Evolutionary conservation across 1,284 basidiomycete species (phyloP).

Genomic region (Tausonia pullulans): DNA sequence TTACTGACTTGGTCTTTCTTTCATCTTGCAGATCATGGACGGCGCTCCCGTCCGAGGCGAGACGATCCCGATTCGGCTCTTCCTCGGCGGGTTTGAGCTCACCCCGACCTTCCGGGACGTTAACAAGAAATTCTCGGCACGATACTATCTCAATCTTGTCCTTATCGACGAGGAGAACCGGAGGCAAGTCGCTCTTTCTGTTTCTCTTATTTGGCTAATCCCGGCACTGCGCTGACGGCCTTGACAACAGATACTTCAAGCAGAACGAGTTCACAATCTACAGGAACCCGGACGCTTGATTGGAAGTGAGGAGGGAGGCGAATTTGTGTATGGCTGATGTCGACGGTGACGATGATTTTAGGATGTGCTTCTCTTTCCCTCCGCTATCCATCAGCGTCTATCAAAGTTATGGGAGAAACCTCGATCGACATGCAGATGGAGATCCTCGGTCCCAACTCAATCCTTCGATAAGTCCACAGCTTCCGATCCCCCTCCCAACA

Average conservation of each 20-base stretch:
- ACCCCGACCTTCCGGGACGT: constrained; percentile 98
- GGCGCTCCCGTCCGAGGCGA: constrained; percentile 43
- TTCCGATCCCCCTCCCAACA: no score
- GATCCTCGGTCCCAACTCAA: no score
- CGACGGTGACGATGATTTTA: no score
- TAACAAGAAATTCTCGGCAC: constrained; percentile 96
- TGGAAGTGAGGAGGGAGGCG: no score
- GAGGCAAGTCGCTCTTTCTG: constrained; percentile 37
- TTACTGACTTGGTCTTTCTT: neutral
- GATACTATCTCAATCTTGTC: constrained; percentile 94
- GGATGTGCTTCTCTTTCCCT: no score
- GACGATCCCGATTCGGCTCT: constrained; percentile 94
- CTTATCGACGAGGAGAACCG: constrained; percentile 96
- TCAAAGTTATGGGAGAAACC: no score
- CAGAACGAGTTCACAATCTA: constrained; percentile 2
- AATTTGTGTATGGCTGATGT: no score
- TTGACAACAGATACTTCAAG: constrained; percentile 10
- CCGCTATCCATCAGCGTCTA: no score
- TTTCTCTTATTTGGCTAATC: neutral
- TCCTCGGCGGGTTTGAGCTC: constrained; percentile 94
- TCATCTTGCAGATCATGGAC: constrained; percentile 14
- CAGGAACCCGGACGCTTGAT: no score
- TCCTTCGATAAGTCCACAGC: no score
- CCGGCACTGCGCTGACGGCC: neutral
- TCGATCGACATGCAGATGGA: no score